These are phyloP conservation scores for Syzygium jambos DNA, from an alignment of 345 rosid species.

Conservation along the genomic window DNA sequence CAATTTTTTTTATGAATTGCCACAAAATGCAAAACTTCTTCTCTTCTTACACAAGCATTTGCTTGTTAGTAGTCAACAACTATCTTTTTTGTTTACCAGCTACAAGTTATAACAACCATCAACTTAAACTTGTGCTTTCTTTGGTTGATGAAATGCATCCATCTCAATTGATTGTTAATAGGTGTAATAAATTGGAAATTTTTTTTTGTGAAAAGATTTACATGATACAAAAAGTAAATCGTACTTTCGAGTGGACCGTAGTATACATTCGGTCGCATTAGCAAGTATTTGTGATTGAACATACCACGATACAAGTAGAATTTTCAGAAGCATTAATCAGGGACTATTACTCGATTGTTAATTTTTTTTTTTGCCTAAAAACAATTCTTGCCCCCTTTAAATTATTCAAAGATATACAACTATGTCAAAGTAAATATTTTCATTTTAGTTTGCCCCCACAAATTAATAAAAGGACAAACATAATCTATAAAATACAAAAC, in stretches of 20 bases:
- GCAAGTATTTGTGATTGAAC: neutral
- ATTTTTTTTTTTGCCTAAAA: too few species aligned
- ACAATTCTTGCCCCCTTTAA: neutral
- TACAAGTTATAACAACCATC: neutral
- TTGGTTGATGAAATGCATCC: neutral
- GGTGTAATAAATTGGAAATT: neutral
- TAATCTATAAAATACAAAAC: too few species aligned
- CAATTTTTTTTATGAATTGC: too few species aligned
- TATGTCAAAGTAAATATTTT: neutral
- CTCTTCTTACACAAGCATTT: too few species aligned
- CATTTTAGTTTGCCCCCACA: neutral
- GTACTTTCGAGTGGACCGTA: fast-evolving
- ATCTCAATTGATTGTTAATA: neutral
- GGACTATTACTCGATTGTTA: neutral
- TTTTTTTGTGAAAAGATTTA: neutral
- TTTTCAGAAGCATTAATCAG: neutral
- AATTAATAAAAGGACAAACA: neutral
- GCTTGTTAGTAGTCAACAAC: too few species aligned
- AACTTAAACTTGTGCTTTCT: neutral
- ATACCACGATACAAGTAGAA: fast-evolving
- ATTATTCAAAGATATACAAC: neutral
- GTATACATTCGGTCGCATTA: neutral
- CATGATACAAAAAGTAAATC: neutral
- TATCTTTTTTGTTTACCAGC: neutral
- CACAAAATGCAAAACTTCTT: too few species aligned